Percentiles rank a stretch among this genome's conserved stretches.
Evolutionary conservation across 805 yeast species (phyloP).

Genomic region (Candida ficus): DNA sequence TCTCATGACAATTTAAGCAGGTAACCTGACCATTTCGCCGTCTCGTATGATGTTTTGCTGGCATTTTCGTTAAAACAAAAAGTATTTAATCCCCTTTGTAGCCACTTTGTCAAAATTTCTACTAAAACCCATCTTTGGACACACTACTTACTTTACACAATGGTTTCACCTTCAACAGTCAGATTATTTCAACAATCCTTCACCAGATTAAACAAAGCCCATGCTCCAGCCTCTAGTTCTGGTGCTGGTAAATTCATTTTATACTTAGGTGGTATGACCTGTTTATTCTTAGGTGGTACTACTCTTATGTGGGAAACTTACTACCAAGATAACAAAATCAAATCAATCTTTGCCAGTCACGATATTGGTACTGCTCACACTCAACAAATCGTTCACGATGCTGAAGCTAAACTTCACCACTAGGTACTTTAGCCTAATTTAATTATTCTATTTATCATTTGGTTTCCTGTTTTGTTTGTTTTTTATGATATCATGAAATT

Average conservation of each 20-base stretch:
- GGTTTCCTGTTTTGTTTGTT: neutral
- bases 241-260: slow-evolving; percentile 11
- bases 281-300: slow-evolving; percentile 15
- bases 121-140: neutral
- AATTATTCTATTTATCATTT: neutral
- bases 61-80: no score
- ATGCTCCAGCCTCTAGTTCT: slow-evolving; percentile 13
- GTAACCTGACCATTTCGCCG: no score
- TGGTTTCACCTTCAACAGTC: slow-evolving; percentile 23
- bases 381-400: slow-evolving; percentile 3
- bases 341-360: slow-evolving; percentile 17
- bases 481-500: neutral
- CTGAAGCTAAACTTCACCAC: slow-evolving; percentile 3
- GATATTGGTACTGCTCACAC: slow-evolving; percentile 9
- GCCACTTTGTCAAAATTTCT: neutral
- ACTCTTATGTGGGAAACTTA: slow-evolving; percentile 19
- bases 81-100: no score
- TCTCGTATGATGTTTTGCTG: no score
- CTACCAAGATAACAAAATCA: slow-evolving; percentile 23
- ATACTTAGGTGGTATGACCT: slow-evolving; percentile 19
- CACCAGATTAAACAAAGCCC: slow-evolving; percentile 16
- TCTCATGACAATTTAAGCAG: no score
- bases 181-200: slow-evolving; percentile 22
- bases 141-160: slow-evolving; percentile 8
- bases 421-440: neutral